Conservation (phyloP, 805 yeast species). For the Myxozyma udenii region DNA sequence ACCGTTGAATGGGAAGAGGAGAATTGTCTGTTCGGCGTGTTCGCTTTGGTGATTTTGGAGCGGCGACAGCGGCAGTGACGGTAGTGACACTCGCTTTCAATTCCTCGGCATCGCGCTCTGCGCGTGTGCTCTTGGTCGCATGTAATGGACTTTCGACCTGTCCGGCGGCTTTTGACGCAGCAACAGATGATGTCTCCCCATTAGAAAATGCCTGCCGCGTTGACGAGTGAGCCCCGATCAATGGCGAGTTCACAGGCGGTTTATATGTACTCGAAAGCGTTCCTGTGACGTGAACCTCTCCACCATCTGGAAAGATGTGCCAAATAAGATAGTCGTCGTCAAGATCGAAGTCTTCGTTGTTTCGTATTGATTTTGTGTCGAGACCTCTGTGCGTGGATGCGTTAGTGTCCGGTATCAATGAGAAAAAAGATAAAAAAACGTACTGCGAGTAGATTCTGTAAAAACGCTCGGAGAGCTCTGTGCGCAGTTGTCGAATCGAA, state of each 20-base stretch:
- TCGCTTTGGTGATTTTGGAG: not conserved
- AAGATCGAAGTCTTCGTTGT: constrained; percentile 21
- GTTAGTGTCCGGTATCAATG: not conserved
- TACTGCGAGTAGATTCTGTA: constrained; percentile 2
- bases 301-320: constrained; percentile 14
- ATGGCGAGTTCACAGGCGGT: not conserved
- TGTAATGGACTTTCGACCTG: not conserved
- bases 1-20: too few species aligned
- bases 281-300: constrained; percentile 5
- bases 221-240: too few species aligned
- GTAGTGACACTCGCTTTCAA: not conserved
- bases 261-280: not conserved
- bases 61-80: too few species aligned
- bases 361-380: constrained; percentile 4
- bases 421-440: not conserved
- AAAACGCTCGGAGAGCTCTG: constrained; percentile 1
- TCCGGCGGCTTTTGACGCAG: not conserved
- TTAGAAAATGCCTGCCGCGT: too few species aligned
- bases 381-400: not conserved
- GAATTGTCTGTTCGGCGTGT: too few species aligned
- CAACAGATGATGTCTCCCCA: not conserved
- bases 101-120: not conserved
- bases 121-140: not conserved
- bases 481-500: not conserved
- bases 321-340: constrained; percentile 24